Evolutionary conservation across 306 rosid species (phyloP).

Genomic region (Abrus precatorius): DNA sequence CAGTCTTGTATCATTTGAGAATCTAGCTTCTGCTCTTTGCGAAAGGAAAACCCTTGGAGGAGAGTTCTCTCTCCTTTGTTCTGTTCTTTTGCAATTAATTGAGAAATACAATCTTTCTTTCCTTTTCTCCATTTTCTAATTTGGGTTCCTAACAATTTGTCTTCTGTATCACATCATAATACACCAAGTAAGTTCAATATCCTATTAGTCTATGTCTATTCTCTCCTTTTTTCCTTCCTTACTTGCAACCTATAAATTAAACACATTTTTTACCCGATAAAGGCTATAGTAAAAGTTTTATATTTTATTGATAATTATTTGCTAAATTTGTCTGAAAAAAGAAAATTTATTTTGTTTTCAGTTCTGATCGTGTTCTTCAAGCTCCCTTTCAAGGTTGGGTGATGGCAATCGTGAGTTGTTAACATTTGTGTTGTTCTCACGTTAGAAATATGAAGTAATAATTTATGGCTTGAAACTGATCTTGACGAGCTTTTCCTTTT

Average conservation of each 20-base stretch:
- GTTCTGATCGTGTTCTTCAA: constrained; percentile 94
- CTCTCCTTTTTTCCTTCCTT: not conserved
- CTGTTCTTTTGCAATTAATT: no score
- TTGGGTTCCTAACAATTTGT: not conserved
- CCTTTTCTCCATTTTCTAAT: no score
- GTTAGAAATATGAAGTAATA: constrained; percentile 15
- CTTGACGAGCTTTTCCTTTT: constrained; percentile 42
- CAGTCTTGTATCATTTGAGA: no score
- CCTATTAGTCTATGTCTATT: not conserved
- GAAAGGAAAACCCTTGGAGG: no score
- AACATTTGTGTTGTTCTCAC: constrained; percentile 42
- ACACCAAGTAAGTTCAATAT: not conserved
- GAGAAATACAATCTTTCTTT: no score
- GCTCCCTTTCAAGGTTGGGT: constrained; percentile 95
- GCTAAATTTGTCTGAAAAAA: constrained; percentile 31
- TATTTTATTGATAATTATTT: constrained; percentile 15
- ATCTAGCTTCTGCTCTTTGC: no score
- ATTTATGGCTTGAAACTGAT: constrained; percentile 43
- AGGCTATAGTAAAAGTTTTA: constrained; percentile 14
- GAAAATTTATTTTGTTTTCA: constrained; percentile 50
- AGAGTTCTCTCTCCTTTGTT: no score
- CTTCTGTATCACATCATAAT: constrained; percentile 12
- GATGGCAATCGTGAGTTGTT: constrained; percentile 93
- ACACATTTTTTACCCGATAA: constrained; percentile 5
- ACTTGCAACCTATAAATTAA: not conserved